Evolutionary conservation across 345 rosid genomes (phyloP), one percentile per base, ranked within the genome.

Genomic region (Mallotus nudiflorus): DNA sequence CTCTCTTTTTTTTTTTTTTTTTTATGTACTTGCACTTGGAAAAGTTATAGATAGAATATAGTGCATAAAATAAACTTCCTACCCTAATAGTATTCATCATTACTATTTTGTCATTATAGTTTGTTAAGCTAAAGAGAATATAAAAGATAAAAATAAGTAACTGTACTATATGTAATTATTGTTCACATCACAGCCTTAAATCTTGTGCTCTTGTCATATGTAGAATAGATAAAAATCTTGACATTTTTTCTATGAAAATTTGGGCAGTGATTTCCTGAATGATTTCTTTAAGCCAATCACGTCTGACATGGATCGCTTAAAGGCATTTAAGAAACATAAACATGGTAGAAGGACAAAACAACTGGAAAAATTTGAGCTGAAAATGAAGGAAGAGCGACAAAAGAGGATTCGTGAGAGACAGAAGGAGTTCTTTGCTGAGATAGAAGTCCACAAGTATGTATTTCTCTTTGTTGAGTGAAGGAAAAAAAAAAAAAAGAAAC

Each of bases 321-420:
- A 86, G 78, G 80, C 88, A 52, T 92, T 55, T 66, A 92, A 92
- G 86, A 92, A 92, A 66, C 90, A 90, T 78, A 88, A 85, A 71
- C 98, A 92, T 69, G 98, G 98, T 57, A 85, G 98, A 83, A 86
- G 98, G 80, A 81, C 84, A 72, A 90, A 85, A 77, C 98, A 92
- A 67, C 90, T 92, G 53, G 98, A 92, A 77, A 90, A 69, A 71
- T 85, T 78, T 80, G 98, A 90, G 80, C 89, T 81, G 81, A 92
- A 86, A 81, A 90, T 90, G 96, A 90, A 90, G 87, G 98, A 92
- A 78, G 96, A 92, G 79, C 84, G 98, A 59, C 93, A 88, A 53
- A 92, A 87, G 90, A 90, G 98, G 82, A 90, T 87, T 58, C 97
- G 95, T 69, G 98, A 92, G 80, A 86, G 95, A 81, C 98, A 92